A percentile compares a stretch with the other conserved stretches of the same genome.
Evolutionary conservation across 1,284 basidiomycete species (phyloP).

Genomic region (Xerocomus nothofagi): DNA sequence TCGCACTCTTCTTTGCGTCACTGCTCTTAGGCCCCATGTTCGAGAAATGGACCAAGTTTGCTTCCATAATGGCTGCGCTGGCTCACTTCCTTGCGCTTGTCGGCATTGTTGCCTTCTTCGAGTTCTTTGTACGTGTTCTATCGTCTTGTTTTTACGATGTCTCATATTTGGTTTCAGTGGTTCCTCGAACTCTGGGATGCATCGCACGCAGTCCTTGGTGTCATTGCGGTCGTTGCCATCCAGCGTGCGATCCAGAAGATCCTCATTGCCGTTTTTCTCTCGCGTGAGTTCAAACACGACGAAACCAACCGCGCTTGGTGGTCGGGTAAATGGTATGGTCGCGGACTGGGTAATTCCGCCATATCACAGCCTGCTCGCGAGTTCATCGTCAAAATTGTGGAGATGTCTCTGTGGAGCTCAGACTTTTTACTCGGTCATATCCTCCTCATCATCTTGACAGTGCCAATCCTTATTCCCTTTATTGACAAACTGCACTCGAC

Average conservation of each 20-base stretch:
- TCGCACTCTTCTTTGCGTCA: constrained; percentile 87
- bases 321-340: constrained; percentile 98
- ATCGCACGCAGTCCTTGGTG: constrained; percentile 88
- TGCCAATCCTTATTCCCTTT: constrained; percentile 85
- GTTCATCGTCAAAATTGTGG: constrained; percentile 96
- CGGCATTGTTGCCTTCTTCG: constrained; percentile 87
- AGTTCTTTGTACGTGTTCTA: constrained; percentile 80
- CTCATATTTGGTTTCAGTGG: constrained; percentile 59
- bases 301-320: constrained; percentile 98
- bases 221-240: constrained; percentile 83
- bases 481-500: constrained; percentile 88
- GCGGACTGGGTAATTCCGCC: constrained; percentile 83
- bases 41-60: constrained; percentile 84
- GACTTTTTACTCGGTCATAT: constrained; percentile 86
- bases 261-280: constrained; percentile 88
- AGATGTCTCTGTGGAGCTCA: constrained; percentile 92
- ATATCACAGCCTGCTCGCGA: constrained; percentile 94
- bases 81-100: constrained; percentile 81
- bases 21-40: constrained; percentile 92
- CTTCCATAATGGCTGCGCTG: constrained; percentile 85
- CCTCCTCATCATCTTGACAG: constrained; percentile 81
- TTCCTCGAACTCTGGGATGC: constrained; percentile 97
- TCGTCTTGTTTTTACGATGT: background rate
- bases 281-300: constrained; percentile 95
- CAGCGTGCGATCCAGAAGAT: constrained; percentile 93